Percentiles rank a stretch among this genome's conserved stretches.
Evolutionary conservation across 2,329 filamentous ascomycete genomes (phyloP).

Genomic region (Emergomyces pasteurianus): DNA sequence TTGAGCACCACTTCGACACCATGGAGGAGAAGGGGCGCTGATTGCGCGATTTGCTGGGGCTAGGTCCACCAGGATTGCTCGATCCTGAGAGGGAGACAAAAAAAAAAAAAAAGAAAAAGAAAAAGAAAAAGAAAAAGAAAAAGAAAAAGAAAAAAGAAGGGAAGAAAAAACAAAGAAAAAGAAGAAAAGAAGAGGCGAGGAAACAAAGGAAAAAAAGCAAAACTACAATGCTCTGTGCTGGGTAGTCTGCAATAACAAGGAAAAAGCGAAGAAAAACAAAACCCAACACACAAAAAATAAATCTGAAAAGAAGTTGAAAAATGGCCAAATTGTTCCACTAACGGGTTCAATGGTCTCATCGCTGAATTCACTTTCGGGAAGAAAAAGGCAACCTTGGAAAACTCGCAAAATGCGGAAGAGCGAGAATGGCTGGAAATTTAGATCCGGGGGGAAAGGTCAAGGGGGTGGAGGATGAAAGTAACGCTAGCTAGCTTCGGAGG

Average conservation of each 20-base stretch:
- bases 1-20: background rate
- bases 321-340: background rate
- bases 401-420: no score
- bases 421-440: background rate
- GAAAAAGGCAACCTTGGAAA: background rate
- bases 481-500: background rate
- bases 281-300: background rate
- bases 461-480: background rate
- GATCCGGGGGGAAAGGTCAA: slow-evolving; percentile 11
- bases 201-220: background rate
- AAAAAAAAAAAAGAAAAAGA: background rate
- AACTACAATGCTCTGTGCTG: no score
- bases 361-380: background rate
- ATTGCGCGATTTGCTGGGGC: slow-evolving; percentile 7
- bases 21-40: background rate
- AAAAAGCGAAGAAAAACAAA: background rate
- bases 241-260: background rate
- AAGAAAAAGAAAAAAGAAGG: background rate
- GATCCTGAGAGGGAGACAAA: slow-evolving; percentile 11
- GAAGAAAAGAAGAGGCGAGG: background rate
- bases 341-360: background rate
- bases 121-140: background rate
- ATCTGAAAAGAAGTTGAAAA: background rate
- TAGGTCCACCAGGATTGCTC: background rate
- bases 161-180: background rate